A percentile compares a stretch with the other conserved stretches of the same genome.
Conservation (phyloP, 148 eudicot species). For the Polygonum maritimum region DNA sequence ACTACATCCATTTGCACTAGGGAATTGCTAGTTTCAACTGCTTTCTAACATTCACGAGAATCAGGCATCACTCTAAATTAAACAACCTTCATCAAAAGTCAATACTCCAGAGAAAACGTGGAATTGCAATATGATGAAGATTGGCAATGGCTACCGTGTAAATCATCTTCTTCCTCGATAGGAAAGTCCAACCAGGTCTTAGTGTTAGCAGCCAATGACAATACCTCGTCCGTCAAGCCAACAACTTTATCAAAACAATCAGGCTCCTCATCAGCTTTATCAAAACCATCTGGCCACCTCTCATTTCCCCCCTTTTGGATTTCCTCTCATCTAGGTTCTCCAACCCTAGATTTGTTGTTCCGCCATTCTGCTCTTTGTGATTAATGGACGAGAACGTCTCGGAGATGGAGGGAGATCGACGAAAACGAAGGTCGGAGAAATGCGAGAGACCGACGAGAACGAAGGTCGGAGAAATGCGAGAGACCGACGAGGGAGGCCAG, state of each 20-base stretch:
- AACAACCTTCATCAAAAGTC: not conserved
- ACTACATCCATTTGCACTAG: not conserved
- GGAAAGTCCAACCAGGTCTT: conserved; percentile 97
- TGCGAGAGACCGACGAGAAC: too few relatives aligned
- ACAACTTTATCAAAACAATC: conserved; percentile 25
- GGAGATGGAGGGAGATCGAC: conserved; percentile 27
- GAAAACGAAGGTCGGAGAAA: too few relatives aligned
- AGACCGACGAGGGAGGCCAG: too few relatives aligned
- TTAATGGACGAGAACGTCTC: conserved; percentile 40
- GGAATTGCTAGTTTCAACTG: too few relatives aligned
- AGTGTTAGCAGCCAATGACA: conserved; percentile 64
- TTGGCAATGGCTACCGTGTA: conserved; percentile 47
- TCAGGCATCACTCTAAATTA: not conserved
- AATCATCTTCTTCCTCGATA: conserved; percentile 62
- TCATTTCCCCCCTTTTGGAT: not conserved
- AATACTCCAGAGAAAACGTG: not conserved
- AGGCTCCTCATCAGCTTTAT: too few relatives aligned
- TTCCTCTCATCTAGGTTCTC: not conserved
- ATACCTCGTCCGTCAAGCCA: conserved; percentile 12
- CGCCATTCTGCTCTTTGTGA: conserved; percentile 12
- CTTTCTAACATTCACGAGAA: not conserved
- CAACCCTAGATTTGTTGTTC: conserved; percentile 20
- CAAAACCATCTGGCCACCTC: not conserved
- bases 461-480: too few relatives aligned
- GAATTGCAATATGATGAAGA: not conserved